A percentile compares a stretch with the other conserved stretches of the same genome.
These are phyloP conservation scores for Strobilomyces echinocephalus DNA, from an alignment of 768 basidiomycete genomes.

Conservation along the genomic window DNA sequence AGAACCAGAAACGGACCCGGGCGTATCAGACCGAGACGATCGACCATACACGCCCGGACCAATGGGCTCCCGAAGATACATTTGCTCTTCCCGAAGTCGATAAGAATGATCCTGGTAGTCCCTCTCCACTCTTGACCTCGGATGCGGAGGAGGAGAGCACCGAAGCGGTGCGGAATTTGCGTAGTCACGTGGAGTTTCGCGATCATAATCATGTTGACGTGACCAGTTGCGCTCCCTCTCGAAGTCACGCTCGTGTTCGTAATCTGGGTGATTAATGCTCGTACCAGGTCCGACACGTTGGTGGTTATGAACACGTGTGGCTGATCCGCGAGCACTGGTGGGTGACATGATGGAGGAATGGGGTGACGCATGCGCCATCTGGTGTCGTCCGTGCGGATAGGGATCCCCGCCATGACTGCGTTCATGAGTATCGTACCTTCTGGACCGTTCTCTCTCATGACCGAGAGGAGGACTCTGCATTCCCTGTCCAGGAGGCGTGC, in stretches of 20 bases:
- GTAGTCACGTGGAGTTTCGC: conserved; percentile 33
- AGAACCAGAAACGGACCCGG: conserved; percentile 51
- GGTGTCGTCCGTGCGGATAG: conserved; percentile 30
- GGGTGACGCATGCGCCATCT: conserved; percentile 31
- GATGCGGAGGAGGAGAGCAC: conserved; percentile 41
- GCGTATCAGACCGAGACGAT: conserved; percentile 53
- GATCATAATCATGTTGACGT: conserved; percentile 40
- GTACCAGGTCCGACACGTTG: conserved; percentile 63
- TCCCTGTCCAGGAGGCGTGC: conserved; percentile 40
- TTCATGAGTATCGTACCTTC: conserved; percentile 48
- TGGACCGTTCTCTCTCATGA: conserved; percentile 40
- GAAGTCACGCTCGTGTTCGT: conserved; percentile 39
- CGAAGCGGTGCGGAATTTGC: conserved; percentile 26
- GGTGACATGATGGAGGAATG: conserved; percentile 34
- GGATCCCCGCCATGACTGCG: conserved; percentile 32
- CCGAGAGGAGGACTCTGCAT: conserved; percentile 47
- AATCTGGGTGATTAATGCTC: conserved; percentile 42
- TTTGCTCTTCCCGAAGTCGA: conserved; percentile 27
- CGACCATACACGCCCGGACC: conserved; percentile 29
- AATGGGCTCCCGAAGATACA: conserved; percentile 30
- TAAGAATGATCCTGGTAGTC: conserved; percentile 30
- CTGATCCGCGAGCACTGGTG: conserved; percentile 31
- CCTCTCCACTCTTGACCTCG: conserved; percentile 34
- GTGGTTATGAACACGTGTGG: conserved; percentile 53
- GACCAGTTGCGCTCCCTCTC: conserved; percentile 41